A percentile compares a stretch with the other conserved stretches of the same genome.
phyloP scores from a whole-genome alignment of 257 asterid genomes.

The Galeopsis tetrahit region DNA sequence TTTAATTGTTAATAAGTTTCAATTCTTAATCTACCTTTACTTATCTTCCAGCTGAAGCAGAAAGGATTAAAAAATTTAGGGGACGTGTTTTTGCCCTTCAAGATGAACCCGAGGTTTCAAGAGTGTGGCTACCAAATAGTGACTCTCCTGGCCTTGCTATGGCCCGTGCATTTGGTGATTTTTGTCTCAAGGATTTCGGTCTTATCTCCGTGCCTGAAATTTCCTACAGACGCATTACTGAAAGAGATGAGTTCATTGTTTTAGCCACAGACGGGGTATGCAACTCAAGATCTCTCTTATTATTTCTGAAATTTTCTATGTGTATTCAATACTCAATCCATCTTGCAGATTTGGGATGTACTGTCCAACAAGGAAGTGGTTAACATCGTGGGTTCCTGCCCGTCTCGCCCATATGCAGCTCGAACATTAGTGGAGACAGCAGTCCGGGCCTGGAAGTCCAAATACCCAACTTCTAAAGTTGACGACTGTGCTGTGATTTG shows the following conservation, averaged over 20 bases:
- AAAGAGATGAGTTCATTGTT: slow-evolving; percentile 76
- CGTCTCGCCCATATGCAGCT: slow-evolving; percentile 64
- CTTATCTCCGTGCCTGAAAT: slow-evolving; percentile 85
- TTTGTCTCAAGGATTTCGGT: slow-evolving; percentile 87
- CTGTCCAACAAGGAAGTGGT: slow-evolving; percentile 85
- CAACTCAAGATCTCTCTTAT: not conserved
- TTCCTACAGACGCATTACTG: slow-evolving; percentile 66
- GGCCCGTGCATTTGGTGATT: slow-evolving; percentile 97
- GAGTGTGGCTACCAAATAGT: slow-evolving; percentile 86
- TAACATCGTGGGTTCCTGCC: slow-evolving; percentile 58
- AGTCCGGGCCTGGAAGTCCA: slow-evolving; percentile 70
- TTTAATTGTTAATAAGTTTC: not conserved
- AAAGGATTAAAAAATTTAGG: slow-evolving; percentile 75
- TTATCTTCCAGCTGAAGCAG: slow-evolving; percentile 72
- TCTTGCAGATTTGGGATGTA: slow-evolving; percentile 82
- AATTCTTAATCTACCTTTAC: slow-evolving; percentile 1
- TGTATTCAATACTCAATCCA: not conserved
- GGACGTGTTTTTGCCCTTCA: slow-evolving; percentile 88
- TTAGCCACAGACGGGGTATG: slow-evolving; percentile 90
- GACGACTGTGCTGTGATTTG: slow-evolving; percentile 89
- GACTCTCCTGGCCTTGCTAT: slow-evolving; percentile 94
- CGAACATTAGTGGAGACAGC: slow-evolving; percentile 68
- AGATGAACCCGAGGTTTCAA: slow-evolving; percentile 82
- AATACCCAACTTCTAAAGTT: slow-evolving; percentile 80
- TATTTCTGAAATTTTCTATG: not conserved